A percentile compares a stretch with the other conserved stretches of the same genome.
phyloP scores from a whole-genome alignment of 2,329 filamentous ascomycete genomes.

The Orbilia brochopaga region DNA sequence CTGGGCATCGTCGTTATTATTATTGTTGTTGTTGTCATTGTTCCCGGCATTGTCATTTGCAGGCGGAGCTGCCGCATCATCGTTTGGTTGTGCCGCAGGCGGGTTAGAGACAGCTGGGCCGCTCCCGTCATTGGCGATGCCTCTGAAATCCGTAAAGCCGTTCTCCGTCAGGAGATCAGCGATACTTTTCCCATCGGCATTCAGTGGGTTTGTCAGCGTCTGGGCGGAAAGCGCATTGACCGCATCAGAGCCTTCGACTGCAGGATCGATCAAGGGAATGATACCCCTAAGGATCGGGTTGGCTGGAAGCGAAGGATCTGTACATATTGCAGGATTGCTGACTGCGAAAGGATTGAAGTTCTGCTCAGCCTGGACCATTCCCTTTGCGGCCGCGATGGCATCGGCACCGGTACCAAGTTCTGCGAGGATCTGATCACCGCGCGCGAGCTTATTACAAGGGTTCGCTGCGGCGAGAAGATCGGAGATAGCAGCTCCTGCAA shows the following conservation, averaged over 20 bases:
- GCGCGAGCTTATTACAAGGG: conserved; percentile 70
- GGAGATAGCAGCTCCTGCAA: conserved; percentile 68
- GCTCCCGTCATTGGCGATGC: conserved; percentile 48
- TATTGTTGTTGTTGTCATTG: too few relatives aligned
- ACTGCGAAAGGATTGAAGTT: conserved; percentile 73
- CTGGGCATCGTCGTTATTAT: conserved; percentile 55
- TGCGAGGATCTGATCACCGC: conserved; percentile 69
- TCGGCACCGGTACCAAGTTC: conserved; percentile 67
- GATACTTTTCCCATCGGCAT: conserved; percentile 68
- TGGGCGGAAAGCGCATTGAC: conserved; percentile 68
- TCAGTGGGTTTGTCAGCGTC: conserved; percentile 65
- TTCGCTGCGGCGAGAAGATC: conserved; percentile 70
- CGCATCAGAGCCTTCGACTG: conserved; percentile 64
- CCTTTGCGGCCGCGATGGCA: conserved; percentile 68
- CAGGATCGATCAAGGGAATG: conserved; percentile 71
- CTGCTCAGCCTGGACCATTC: conserved; percentile 71
- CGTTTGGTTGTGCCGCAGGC: conserved; percentile 22
- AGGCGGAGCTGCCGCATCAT: conserved; percentile 13
- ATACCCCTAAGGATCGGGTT: conserved; percentile 70
- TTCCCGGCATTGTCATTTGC: conserved; percentile 6
- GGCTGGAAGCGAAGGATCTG: conserved; percentile 67
- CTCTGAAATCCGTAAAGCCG: conserved; percentile 68
- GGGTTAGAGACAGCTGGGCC: conserved; percentile 43
- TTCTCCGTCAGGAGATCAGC: conserved; percentile 69
- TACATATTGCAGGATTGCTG: conserved; percentile 68